A percentile compares a stretch with the other conserved stretches of the same genome.
phyloP scores from a whole-genome alignment of 345 rosid genomes.

The thale cress (Arabidopsis thaliana) region DNA sequence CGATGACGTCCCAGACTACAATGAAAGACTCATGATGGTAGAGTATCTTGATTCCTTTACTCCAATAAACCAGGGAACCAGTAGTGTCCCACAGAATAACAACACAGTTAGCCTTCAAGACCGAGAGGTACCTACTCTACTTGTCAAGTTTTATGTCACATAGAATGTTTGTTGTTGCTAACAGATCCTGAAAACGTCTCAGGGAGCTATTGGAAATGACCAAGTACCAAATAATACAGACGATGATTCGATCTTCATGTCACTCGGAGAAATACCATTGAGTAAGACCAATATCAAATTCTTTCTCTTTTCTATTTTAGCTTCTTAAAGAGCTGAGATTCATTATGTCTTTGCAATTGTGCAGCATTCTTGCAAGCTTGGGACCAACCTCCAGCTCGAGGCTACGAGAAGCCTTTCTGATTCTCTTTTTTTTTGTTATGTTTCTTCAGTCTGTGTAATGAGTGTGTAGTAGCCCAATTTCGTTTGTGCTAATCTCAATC shows the following conservation, averaged over 20 bases:
- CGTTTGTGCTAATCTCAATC: constrained; percentile 26
- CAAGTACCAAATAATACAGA: constrained; percentile 47
- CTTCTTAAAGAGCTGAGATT: neutral
- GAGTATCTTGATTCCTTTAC: constrained; percentile 71
- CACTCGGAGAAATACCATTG: constrained; percentile 95
- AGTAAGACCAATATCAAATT: constrained; percentile 55
- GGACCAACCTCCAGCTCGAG: constrained; percentile 79
- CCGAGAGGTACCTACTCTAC: constrained; percentile 64
- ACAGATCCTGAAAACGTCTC: constrained; percentile 15
- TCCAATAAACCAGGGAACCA: constrained; percentile 56
- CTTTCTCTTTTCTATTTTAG: neutral
- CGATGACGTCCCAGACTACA: constrained; percentile 68
- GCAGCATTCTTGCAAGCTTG: constrained; percentile 84
- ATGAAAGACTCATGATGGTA: constrained; percentile 81
- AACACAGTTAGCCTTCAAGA: constrained; percentile 60
- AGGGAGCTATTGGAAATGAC: constrained; percentile 45
- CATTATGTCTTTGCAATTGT: constrained; percentile 9
- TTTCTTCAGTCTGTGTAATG: constrained; percentile 13
- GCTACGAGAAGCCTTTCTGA: constrained; percentile 83
- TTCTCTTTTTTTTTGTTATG: neutral
- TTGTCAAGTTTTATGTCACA: constrained; percentile 6
- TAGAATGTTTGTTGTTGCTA: constrained; percentile 16
- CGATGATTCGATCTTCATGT: constrained; percentile 95
- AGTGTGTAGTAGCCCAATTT: constrained; percentile 21
- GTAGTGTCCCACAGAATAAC: constrained; percentile 45